Evolutionary conservation across 2,329 filamentous ascomycete genomes (phyloP), one percentile per base, ranked within the genome.

Genomic region (Stemphylium lycopersici): DNA sequence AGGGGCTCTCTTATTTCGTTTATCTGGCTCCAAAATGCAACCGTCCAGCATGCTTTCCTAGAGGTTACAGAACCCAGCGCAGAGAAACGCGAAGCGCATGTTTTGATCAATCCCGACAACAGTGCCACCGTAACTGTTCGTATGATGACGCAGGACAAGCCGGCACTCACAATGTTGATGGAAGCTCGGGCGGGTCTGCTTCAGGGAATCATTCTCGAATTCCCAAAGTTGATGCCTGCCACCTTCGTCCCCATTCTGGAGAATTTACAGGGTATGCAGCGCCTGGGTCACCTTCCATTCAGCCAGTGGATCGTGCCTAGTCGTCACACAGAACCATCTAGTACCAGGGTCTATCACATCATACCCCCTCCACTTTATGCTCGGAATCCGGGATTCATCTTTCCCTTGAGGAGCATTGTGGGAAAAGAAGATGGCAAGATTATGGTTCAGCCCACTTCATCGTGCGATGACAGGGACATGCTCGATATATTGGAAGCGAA

Each of bases 231-330:
- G 4, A 52, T 75, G 1, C 64, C 69, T 1, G 65, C 68, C 0
- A 72, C 71, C 0, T 75, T 75, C 13, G 49, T 63, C 1, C 72
- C 70, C 0, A 63, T 72, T 2, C 39, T 73, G 3, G 58, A 67
- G 20, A 67, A 59, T 10, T 18, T 72, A 16, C 57, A 69, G 45
- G 37, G 37, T 1, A 73, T 69, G 68, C 62, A 71, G 18, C 56
- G 60, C 0, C n/a, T 63, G 4, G 59, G 58, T 4, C 55, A 55
- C 8, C 38, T 74, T 5, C 69, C 67, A 0, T 74, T 75, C 31
- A 31, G 47, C 1, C 55, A 71, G 11, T 72, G 65, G 56, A 65
- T 74, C 2, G 37, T 72, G 1, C 69, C 69, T 6, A 55, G 57
- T 4, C 20, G 20, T 20, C 20, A 20, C 20, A 20, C 20, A 4